These are phyloP conservation scores for Rhododendron ferrugineum DNA, from an alignment of 148 eudicot species.

Conservation along the genomic window DNA sequence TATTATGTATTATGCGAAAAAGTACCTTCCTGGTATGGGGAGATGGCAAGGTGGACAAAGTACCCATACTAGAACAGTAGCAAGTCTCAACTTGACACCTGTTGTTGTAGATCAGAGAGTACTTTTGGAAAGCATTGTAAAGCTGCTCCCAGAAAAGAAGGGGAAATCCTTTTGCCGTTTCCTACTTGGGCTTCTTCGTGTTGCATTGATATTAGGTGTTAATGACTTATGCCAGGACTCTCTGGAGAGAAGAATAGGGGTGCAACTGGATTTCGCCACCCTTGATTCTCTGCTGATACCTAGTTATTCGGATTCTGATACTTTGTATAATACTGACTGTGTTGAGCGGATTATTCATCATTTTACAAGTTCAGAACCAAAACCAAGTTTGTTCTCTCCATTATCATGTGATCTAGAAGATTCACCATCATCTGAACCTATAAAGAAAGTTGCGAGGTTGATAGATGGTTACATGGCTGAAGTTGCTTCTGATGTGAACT, in stretches of 20 bases:
- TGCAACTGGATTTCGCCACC: constrained; percentile 74
- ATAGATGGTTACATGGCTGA: constrained; percentile 82
- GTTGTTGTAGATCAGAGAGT: constrained; percentile 56
- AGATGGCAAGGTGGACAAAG: constrained; percentile 68
- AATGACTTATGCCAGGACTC: constrained; percentile 54
- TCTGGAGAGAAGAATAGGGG: constrained; percentile 75
- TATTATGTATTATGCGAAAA: constrained; percentile 74
- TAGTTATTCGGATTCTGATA: constrained; percentile 70
- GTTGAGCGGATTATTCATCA: constrained; percentile 69
- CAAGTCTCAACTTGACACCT: constrained; percentile 84
- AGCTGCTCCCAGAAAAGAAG: constrained; percentile 73
- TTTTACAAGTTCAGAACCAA: constrained; percentile 46
- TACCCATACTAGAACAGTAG: constrained; percentile 45
- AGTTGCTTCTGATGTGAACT: constrained; percentile 90
- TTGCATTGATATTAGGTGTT: constrained; percentile 70
- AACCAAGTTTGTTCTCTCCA: constrained; percentile 43
- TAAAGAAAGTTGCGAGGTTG: constrained; percentile 70
- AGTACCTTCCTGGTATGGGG: constrained; percentile 73
- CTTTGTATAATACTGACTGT: constrained; percentile 73
- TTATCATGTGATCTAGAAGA: constrained; percentile 40
- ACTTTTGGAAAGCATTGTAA: constrained; percentile 59
- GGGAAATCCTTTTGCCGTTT: constrained; percentile 80
- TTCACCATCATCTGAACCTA: constrained; percentile 52
- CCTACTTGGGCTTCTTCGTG: constrained; percentile 74
- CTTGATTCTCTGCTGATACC: constrained; percentile 82